Evolutionary conservation across 352 stramenopile genomes (phyloP).

Genomic region (Phytophthora lateralis): DNA sequence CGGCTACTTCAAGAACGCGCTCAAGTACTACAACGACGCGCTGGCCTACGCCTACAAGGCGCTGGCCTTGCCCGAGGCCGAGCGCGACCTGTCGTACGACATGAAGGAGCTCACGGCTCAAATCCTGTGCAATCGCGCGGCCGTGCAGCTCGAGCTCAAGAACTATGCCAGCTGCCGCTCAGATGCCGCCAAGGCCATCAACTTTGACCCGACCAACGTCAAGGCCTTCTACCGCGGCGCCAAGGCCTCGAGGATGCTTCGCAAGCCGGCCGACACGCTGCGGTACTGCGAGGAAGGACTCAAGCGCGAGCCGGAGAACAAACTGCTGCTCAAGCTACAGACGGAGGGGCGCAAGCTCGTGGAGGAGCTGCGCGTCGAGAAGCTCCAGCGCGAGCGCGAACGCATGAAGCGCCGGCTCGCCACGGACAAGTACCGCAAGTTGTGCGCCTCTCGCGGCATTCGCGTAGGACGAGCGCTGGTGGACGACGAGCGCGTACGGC

Average conservation of each 20-base stretch:
- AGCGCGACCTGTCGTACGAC: constrained; percentile 66
- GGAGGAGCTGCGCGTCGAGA: constrained; percentile 67
- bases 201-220: constrained; percentile 71
- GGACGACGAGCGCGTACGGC: constrained; percentile 77
- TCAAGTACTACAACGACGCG: constrained; percentile 84
- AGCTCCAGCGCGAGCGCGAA: constrained; percentile 68
- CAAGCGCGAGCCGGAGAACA: constrained; percentile 77
- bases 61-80: constrained; percentile 60
- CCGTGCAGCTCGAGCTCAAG: constrained; percentile 82
- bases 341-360: constrained; percentile 62
- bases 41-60: constrained; percentile 82
- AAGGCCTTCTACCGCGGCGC: constrained; percentile 88
- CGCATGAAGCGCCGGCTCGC: constrained; percentile 67
- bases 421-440: constrained; percentile 81
- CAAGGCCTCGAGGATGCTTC: constrained; percentile 82
- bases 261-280: constrained; percentile 78
- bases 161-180: constrained; percentile 88
- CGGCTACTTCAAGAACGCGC: constrained; percentile 74
- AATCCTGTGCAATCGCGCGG: constrained; percentile 83
- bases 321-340: constrained; percentile 73
- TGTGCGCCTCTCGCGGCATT: constrained; percentile 67
- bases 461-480: constrained; percentile 77
- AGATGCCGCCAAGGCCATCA: constrained; percentile 75
- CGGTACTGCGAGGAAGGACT: constrained; percentile 83
- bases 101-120: constrained; percentile 76